Percentiles rank a stretch among this genome's conserved stretches.
phyloP scores from a whole-genome alignment of 2,329 filamentous ascomycete genomes.

The Septoria petroselini region DNA sequence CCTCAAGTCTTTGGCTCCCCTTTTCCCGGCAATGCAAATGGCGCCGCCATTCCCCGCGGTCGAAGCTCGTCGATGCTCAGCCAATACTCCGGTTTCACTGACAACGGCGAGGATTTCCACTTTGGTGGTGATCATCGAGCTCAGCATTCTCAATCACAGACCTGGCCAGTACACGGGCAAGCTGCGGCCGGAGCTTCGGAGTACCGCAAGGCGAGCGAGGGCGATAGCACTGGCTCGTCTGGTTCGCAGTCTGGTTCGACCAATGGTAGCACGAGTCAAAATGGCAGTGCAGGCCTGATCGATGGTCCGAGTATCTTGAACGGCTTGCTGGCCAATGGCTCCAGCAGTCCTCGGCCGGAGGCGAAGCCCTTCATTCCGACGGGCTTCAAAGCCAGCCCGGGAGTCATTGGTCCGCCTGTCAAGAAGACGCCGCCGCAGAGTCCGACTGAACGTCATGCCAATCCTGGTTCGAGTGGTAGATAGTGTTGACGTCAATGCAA shows the following conservation, averaged over 20 bases:
- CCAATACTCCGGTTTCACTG: slow-evolving; percentile 52
- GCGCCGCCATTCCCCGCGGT: slow-evolving; percentile 37
- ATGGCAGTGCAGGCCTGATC: slow-evolving; percentile 21
- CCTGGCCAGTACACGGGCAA: slow-evolving; percentile 27
- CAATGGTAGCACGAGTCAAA: slow-evolving; percentile 28
- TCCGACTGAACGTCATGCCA: slow-evolving; percentile 20
- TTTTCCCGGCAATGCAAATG: slow-evolving; percentile 24
- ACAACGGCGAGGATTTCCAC: slow-evolving; percentile 36
- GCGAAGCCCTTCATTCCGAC: slow-evolving; percentile 35
- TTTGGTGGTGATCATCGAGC: slow-evolving; percentile 21
- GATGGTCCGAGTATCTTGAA: slow-evolving; percentile 25
- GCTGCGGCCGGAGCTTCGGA: slow-evolving; percentile 18
- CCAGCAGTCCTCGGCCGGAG: slow-evolving; percentile 37
- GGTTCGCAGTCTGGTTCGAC: slow-evolving; percentile 12
- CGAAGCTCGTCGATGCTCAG: slow-evolving; percentile 54
- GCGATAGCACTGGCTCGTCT: slow-evolving; percentile 17
- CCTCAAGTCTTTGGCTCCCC: slow-evolving; percentile 29
- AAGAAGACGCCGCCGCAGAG: slow-evolving; percentile 27
- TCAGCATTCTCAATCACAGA: slow-evolving; percentile 26
- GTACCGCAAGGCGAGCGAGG: slow-evolving; percentile 31
- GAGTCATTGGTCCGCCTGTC: slow-evolving; percentile 31
- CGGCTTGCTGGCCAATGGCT: slow-evolving; percentile 27
- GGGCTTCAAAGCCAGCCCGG: slow-evolving; percentile 16
- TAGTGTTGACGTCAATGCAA: slow-evolving; percentile 24
- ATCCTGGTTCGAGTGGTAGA: slow-evolving; percentile 32